Percentiles rank a stretch among this genome's conserved stretches.
Evolutionary conservation across 2,329 filamentous ascomycete genomes (phyloP).

Genomic region (Scorias spongiosa): DNA sequence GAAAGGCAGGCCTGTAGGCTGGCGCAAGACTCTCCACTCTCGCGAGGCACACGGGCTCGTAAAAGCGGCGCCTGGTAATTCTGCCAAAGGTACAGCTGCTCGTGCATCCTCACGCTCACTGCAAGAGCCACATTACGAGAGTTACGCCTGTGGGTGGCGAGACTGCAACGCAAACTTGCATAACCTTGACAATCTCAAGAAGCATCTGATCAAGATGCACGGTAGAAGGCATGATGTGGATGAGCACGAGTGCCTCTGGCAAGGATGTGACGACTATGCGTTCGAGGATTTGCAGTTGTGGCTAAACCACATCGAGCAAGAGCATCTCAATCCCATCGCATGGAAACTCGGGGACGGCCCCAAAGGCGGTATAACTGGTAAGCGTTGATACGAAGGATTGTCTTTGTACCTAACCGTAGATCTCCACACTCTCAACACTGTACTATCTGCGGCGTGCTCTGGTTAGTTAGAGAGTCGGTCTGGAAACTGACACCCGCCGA

Average conservation of each 20-base stretch:
- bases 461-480: no score
- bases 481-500: no score
- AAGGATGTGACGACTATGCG: constrained; percentile 20
- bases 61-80: constrained; percentile 7
- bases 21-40: constrained; percentile 33
- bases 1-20: constrained; percentile 34
- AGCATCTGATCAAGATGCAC: constrained; percentile 44
- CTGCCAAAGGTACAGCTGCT: constrained; percentile 3
- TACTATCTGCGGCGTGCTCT: no score
- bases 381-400: constrained; percentile 18
- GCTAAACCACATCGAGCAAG: constrained; percentile 35
- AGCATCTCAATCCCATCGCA: constrained; percentile 39
- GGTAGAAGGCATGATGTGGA: constrained; percentile 20
- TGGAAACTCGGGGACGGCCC: constrained; percentile 47
- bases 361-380: constrained; percentile 39
- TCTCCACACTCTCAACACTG: no score
- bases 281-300: constrained; percentile 29
- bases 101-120: neutral
- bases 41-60: constrained; percentile 17
- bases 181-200: constrained; percentile 43
- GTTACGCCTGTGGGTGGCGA: constrained; percentile 44
- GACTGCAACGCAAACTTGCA: constrained; percentile 43
- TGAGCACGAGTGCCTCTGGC: constrained; percentile 32
- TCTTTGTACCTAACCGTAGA: no score
- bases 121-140: constrained; percentile 22